phyloP scores from a whole-genome alignment of 768 basidiomycete species.

The Termitomyces sp. region DNA sequence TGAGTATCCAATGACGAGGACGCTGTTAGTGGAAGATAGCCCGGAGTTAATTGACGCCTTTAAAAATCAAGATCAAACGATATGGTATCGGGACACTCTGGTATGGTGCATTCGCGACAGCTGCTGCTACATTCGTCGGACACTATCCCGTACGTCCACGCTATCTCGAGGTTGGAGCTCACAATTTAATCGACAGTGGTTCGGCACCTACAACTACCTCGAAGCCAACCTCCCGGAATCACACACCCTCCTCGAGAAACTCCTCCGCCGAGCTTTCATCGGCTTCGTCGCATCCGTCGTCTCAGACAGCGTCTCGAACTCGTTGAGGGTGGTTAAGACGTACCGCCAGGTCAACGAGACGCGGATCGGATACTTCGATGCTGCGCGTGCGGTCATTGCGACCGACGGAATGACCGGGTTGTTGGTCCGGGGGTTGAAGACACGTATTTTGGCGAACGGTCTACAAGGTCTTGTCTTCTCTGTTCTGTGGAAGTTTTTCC shows the following conservation, averaged over 20 bases:
- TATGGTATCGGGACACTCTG: slow-evolving; percentile 80
- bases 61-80: slow-evolving; percentile 47
- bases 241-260: slow-evolving; percentile 48
- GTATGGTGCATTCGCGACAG: slow-evolving; percentile 91
- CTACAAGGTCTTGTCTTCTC: slow-evolving; percentile 90
- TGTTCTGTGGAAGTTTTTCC: slow-evolving; percentile 86
- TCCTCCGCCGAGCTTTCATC: slow-evolving; percentile 82
- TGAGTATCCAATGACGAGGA: slow-evolving; percentile 26
- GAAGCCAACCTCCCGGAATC: slow-evolving; percentile 56
- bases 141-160: slow-evolving; percentile 66
- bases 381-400: slow-evolving; percentile 72
- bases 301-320: slow-evolving; percentile 87
- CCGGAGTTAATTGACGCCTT: neutral
- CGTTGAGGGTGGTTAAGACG: slow-evolving; percentile 90
- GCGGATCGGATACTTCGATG: slow-evolving; percentile 73
- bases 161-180: neutral
- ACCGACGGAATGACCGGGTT: slow-evolving; percentile 76
- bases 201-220: slow-evolving; percentile 82
- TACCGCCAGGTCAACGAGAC: slow-evolving; percentile 89
- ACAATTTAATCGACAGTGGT: slow-evolving; percentile 51
- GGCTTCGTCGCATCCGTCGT: slow-evolving; percentile 85
- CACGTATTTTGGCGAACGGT: slow-evolving; percentile 86
- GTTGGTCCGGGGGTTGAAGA: slow-evolving; percentile 88
- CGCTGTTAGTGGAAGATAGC: neutral
- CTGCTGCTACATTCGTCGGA: slow-evolving; percentile 91